phyloP scores from a whole-genome alignment of 768 basidiomycete species.

The Serendipita indica region DNA sequence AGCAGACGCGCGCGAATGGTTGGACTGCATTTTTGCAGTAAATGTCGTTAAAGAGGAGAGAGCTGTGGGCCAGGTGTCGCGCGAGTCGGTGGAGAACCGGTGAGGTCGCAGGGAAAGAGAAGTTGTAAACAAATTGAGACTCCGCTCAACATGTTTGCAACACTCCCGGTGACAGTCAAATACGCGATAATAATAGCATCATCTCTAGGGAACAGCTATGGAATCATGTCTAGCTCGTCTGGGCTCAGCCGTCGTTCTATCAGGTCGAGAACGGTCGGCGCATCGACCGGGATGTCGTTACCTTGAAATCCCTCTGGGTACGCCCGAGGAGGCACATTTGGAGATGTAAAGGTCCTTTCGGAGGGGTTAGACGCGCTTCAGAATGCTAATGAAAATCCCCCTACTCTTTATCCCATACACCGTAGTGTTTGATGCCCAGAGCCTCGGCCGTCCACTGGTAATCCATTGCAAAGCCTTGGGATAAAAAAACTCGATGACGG shows the following conservation, averaged over 20 bases:
- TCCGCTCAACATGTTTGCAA: background rate
- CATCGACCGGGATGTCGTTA: slow-evolving; percentile 73
- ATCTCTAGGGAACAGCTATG: background rate
- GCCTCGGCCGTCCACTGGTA: slow-evolving; percentile 73
- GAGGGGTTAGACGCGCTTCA: background rate
- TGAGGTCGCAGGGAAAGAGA: background rate
- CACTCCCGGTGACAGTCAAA: background rate
- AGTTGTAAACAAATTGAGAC: background rate
- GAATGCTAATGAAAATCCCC: too few species aligned
- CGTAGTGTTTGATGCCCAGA: slow-evolving; percentile 69
- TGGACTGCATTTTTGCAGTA: slow-evolving; percentile 3
- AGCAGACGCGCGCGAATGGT: background rate
- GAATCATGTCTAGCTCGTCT: background rate
- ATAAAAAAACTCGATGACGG: slow-evolving; percentile 88
- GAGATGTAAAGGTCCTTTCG: slow-evolving; percentile 55
- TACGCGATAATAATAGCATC: background rate
- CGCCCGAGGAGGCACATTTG: slow-evolving; percentile 46
- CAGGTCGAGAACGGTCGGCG: background rate
- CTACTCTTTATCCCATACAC: slow-evolving; percentile 67
- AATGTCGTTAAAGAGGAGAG: background rate
- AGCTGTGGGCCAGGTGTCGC: background rate
- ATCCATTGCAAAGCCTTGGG: slow-evolving; percentile 72
- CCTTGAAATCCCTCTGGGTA: slow-evolving; percentile 84
- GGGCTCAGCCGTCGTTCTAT: slow-evolving; percentile 1
- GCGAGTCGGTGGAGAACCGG: background rate